Percentiles rank a stretch among this genome's conserved stretches.
Evolutionary conservation across 306 rosid species (phyloP).

Genomic region (Biancaea sappan): DNA sequence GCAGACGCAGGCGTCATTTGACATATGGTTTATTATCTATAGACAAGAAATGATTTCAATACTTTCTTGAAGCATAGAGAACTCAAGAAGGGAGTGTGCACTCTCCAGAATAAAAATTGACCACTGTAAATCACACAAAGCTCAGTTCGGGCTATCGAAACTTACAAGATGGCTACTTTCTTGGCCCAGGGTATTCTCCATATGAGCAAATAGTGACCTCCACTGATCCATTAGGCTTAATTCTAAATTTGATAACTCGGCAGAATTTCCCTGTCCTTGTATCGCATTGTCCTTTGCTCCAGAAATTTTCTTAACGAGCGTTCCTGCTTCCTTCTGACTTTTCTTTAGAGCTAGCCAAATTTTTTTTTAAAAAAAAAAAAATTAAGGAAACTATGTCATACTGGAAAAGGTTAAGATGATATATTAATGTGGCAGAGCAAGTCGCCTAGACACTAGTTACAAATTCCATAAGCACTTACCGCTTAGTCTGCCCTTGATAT

Average conservation of each 20-base stretch:
- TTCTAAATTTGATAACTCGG: conserved; percentile 55
- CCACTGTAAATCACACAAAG: background rate
- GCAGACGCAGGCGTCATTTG: background rate
- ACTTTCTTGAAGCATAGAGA: background rate
- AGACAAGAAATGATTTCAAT: background rate
- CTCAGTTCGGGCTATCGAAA: conserved; percentile 22
- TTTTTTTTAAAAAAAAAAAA: background rate
- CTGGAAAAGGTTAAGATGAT: background rate
- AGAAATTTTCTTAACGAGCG: conserved; percentile 60
- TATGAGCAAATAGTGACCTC: conserved; percentile 77
- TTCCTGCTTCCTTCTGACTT: conserved; percentile 79
- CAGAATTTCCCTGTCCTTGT: conserved; percentile 38
- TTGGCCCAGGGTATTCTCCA: conserved; percentile 62
- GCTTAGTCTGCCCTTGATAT: conserved; percentile 76
- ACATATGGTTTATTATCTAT: background rate
- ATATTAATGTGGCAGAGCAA: background rate
- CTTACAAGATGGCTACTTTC: conserved; percentile 84
- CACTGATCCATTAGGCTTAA: conserved; percentile 71
- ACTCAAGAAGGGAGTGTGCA: background rate
- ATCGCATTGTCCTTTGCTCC: conserved; percentile 46
- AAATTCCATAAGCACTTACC: conserved; percentile 46
- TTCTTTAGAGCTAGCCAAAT: conserved; percentile 61
- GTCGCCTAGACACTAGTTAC: background rate
- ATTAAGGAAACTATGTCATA: background rate
- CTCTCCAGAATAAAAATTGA: conserved; percentile 7